These are phyloP conservation scores for Fusarium sp. DNA, from an alignment of 2,329 filamentous ascomycete genomes.

Conservation along the genomic window DNA sequence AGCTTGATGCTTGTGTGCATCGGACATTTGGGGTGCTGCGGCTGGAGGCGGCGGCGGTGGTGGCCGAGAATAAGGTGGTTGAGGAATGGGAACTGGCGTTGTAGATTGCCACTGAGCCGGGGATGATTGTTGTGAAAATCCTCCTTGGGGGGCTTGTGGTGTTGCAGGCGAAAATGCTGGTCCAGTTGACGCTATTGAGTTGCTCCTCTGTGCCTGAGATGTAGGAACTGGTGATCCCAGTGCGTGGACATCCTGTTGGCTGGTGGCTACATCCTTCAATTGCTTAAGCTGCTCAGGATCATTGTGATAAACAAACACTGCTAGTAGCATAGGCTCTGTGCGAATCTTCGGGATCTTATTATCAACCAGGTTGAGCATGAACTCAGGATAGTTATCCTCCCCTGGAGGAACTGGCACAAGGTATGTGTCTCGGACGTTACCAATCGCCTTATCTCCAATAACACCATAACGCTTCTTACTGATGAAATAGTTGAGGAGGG, in stretches of 20 bases:
- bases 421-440: constrained; percentile 90
- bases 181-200: constrained; percentile 60
- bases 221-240: constrained; percentile 54
- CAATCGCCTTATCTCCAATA: constrained; percentile 78
- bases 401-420: constrained; percentile 87
- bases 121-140: constrained; percentile 54
- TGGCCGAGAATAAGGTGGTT: constrained; percentile 49
- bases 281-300: constrained; percentile 58
- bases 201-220: constrained; percentile 57
- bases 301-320: constrained; percentile 86
- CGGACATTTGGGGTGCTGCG: constrained; percentile 41
- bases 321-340: constrained; percentile 81
- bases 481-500: constrained; percentile 89
- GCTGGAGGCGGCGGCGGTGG: constrained; percentile 4
- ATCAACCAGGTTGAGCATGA: constrained; percentile 88
- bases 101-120: constrained; percentile 52
- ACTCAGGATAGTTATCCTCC: constrained; percentile 79
- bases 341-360: constrained; percentile 81
- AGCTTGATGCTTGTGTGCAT: constrained; percentile 57
- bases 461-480: constrained; percentile 88
- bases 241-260: constrained; percentile 29
- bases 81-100: constrained; percentile 56
- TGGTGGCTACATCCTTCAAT: constrained; percentile 37
- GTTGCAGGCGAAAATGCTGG: constrained; percentile 68
- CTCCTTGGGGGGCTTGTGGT: constrained; percentile 53